These are phyloP conservation scores for Pythium myriotylum DNA, from an alignment of 352 stramenopile genomes.

Conservation along the genomic window DNA sequence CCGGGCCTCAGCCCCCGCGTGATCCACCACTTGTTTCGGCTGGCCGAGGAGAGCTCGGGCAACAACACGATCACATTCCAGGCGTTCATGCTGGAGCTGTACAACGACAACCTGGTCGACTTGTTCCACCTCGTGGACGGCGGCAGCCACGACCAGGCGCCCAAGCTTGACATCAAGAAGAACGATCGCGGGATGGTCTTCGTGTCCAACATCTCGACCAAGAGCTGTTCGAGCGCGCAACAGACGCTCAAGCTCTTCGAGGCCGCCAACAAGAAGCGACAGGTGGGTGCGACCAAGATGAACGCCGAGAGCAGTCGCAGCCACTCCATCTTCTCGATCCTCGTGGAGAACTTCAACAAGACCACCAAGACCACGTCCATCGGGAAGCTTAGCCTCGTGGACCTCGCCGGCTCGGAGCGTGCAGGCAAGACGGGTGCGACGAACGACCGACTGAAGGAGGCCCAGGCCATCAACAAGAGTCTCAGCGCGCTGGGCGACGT, in stretches of 20 bases:
- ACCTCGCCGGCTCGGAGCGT: conserved; percentile 88
- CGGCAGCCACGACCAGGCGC: conserved; percentile 36
- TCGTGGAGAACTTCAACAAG: conserved; percentile 89
- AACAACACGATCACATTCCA: conserved; percentile 76
- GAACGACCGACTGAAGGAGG: conserved; percentile 84
- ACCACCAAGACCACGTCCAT: conserved; percentile 84
- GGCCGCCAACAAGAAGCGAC: conserved; percentile 84
- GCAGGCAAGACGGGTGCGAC: conserved; percentile 87
- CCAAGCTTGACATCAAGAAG: conserved; percentile 94
- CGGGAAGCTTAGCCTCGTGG: conserved; percentile 87
- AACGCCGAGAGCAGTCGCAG: conserved; percentile 90
- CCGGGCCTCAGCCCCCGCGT: conserved; percentile 85
- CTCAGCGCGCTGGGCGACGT: conserved; percentile 91
- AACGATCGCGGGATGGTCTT: conserved; percentile 92
- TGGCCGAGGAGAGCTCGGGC: conserved; percentile 52
- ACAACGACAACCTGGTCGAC: conserved; percentile 92
- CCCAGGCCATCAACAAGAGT: conserved; percentile 91
- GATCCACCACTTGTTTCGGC: conserved; percentile 86
- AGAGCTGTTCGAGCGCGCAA: conserved; percentile 61
- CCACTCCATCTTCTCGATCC: conserved; percentile 90
- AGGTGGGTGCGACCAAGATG: conserved; percentile 93
- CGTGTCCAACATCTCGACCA: conserved; percentile 86
- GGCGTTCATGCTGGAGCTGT: conserved; percentile 93
- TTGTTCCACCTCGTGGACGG: conserved; percentile 86
- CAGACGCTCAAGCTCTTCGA: conserved; percentile 90